Percentiles rank a stretch among this genome's conserved stretches.
Evolutionary conservation across 805 yeast genomes (phyloP).

Genomic region (Scheffersomyces spartinae): DNA sequence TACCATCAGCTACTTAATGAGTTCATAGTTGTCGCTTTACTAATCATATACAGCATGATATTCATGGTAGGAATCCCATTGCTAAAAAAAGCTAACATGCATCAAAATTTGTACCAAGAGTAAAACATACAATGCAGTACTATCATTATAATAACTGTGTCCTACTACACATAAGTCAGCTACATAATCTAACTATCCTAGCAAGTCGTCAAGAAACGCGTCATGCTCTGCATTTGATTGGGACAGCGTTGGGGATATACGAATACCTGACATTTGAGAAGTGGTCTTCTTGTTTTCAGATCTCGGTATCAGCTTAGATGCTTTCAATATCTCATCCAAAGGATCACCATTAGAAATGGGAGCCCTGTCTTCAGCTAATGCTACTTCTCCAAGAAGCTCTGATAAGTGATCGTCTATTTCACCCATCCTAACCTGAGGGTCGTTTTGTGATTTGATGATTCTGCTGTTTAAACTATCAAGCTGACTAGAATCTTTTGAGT

Average conservation of each 20-base stretch:
- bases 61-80: too few relatives aligned
- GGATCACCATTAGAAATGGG: background rate
- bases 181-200: slow-evolving; percentile 5
- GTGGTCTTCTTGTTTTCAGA: background rate
- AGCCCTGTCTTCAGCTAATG: background rate
- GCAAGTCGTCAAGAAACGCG: slow-evolving; percentile 6
- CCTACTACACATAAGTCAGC: too few relatives aligned
- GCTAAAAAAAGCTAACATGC: too few relatives aligned
- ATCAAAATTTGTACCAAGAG: too few relatives aligned
- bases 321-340: slow-evolving; percentile 5
- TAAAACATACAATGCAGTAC: too few relatives aligned
- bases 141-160: too few relatives aligned
- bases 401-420: slow-evolving; percentile 11
- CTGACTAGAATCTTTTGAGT: slow-evolving; percentile 12
- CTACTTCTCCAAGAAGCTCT: slow-evolving; percentile 7
- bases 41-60: too few relatives aligned
- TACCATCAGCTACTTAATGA: too few relatives aligned
- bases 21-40: too few relatives aligned
- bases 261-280: too few relatives aligned
- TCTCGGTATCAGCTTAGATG: background rate
- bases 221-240: background rate
- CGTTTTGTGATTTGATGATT: slow-evolving; percentile 4
- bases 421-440: background rate
- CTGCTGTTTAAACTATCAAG: slow-evolving; percentile 13
- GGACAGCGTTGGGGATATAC: slow-evolving; percentile 1